Base-by-base conservation (phyloP, 345 rosid species). In the Moringa oleifera region DNA sequence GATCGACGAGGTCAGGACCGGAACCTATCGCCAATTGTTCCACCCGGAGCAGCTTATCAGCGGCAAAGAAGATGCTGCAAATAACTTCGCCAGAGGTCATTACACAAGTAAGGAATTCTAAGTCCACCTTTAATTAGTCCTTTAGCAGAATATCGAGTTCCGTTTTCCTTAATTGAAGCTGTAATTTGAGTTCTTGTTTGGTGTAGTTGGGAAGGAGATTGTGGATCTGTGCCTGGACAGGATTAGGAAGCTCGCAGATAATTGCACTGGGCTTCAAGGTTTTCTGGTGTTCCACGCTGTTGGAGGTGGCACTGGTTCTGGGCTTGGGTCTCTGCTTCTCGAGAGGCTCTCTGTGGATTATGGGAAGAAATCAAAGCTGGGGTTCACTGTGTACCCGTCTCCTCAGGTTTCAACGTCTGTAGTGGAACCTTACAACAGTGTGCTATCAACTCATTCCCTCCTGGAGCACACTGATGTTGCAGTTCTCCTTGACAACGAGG, bases 381-480 rank as follows among this genome's bases (percentile, higher is more conserved):
- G 79, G 0, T 77, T 77, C 68, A 77, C 78, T 21, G 74, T 77
- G 23, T 77, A 73, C 55, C 81, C 78, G 21, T 77, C 81, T 20
- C 78, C 81, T 47, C 73, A 73, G 67, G 78, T 77, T 57, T 79
- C 84, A 25, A 82, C 84, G 33, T 82, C 83, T 18, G 84, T 82
- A 81, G 82, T 21, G 82, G n/a, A n/a, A n/a, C n/a, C n/a, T n/a
- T n/a, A n/a, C n/a, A n/a, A n/a, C n/a, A n/a, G n/a, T n/a, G n/a
- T 81, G 62, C 80, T 81, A 37, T 81, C 85, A 15, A 81, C 82
- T 19, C 85, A 81, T 57, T 81, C 85, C 45, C 82, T 81, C 54
- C 82, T 81, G 0, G 85, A 81, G 75, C 85, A 81, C 77, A 78
- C 85, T 24, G n/a, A n/a, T n/a, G n/a, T n/a, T n/a, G n/a, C n/a